Percentiles rank a stretch among this genome's conserved stretches.
Evolutionary conservation across 2,329 filamentous ascomycete genomes (phyloP).

Genomic region (Sclerotinia spermophila): DNA sequence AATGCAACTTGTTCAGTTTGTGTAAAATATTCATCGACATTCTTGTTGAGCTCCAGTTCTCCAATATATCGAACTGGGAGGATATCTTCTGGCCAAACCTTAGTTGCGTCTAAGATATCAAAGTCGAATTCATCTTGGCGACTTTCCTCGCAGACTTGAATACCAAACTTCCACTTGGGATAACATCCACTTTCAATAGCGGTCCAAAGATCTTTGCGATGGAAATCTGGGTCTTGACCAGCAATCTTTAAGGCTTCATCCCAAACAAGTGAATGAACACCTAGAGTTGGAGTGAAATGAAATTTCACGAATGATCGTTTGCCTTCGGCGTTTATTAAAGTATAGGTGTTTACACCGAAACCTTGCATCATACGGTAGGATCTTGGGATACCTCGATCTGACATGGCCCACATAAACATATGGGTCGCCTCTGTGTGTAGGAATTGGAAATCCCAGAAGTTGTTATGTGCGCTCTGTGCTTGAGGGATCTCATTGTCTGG

Average conservation of each 20-base stretch:
- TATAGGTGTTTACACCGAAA: slow-evolving; percentile 79
- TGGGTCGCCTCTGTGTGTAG: slow-evolving; percentile 69
- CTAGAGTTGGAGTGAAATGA: slow-evolving; percentile 69
- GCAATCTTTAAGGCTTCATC: slow-evolving; percentile 63
- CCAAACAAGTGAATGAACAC: slow-evolving; percentile 69
- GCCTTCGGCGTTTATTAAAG: slow-evolving; percentile 63
- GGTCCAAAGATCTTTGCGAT: slow-evolving; percentile 71
- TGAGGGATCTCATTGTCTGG: slow-evolving; percentile 69
- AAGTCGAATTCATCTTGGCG: slow-evolving; percentile 60
- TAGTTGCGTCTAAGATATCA: slow-evolving; percentile 80
- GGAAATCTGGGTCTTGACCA: slow-evolving; percentile 76
- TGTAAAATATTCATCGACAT: slow-evolving; percentile 76
- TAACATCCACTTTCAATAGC: slow-evolving; percentile 69
- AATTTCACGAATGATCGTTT: slow-evolving; percentile 75
- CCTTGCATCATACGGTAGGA: slow-evolving; percentile 84
- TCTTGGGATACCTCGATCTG: slow-evolving; percentile 67
- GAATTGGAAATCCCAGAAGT: slow-evolving; percentile 72
- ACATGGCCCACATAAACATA: slow-evolving; percentile 79
- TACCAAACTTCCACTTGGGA: slow-evolving; percentile 77
- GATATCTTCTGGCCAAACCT: slow-evolving; percentile 78
- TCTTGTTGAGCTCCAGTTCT: slow-evolving; percentile 74
- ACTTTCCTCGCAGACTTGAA: slow-evolving; percentile 72
- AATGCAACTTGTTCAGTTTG: slow-evolving; percentile 82
- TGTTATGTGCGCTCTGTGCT: slow-evolving; percentile 68
- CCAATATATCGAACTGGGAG: slow-evolving; percentile 75